Conservation (phyloP, 352 stramenopile species). For the Phytophthora quininea region DNA sequence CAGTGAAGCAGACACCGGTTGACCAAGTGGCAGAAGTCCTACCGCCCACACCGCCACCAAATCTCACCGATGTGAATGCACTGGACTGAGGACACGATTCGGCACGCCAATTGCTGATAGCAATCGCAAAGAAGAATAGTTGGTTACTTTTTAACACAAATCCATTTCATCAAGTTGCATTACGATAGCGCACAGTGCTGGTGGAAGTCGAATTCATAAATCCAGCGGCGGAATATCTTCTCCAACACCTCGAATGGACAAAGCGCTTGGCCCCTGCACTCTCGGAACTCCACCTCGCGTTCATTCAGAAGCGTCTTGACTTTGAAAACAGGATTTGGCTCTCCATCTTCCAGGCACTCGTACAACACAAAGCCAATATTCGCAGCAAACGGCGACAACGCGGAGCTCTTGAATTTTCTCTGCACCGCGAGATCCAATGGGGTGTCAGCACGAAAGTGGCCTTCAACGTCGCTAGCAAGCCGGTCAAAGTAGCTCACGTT, state of each 20-base stretch:
- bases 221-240: conserved; percentile 62
- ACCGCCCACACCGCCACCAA: background rate
- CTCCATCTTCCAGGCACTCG: conserved; percentile 39
- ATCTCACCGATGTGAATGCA: conserved; percentile 57
- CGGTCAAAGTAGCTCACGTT: conserved; percentile 77
- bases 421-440: conserved; percentile 52
- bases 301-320: conserved; percentile 77
- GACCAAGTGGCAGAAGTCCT: background rate
- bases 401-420: conserved; percentile 64
- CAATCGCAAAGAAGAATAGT: too few relatives aligned
- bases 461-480: conserved; percentile 54
- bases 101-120: too few relatives aligned
- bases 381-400: conserved; percentile 71
- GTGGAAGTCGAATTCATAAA: conserved; percentile 77
- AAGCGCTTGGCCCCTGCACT: conserved; percentile 44
- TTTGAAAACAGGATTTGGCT: conserved; percentile 26
- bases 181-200: conserved; percentile 43
- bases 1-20: background rate
- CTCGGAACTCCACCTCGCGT: conserved; percentile 56
- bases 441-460: conserved; percentile 66
- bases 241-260: conserved; percentile 68
- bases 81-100: conserved; percentile 39
- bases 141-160: too few relatives aligned
- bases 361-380: conserved; percentile 89
- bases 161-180: background rate